Base-by-base conservation (phyloP, 257 asterid genomes). In the Paraleonurus japonicus region DNA sequence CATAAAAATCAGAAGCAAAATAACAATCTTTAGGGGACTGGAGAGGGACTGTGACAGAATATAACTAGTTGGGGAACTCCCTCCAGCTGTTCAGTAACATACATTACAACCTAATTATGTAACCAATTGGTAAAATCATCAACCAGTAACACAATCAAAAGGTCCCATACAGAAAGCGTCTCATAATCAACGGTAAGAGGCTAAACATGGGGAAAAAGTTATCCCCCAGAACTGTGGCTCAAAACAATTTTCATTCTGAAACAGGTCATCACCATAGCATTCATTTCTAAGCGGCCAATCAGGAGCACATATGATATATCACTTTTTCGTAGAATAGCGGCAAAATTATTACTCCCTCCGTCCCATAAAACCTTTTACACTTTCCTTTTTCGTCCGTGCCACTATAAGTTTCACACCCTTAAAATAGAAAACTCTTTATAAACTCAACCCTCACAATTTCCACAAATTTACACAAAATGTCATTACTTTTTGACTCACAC, bases 1-100 rank as follows among this genome's bases (percentile, higher is more conserved):
- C 75, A 81, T 27, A 48, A 59, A 67, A 24, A 64, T 43, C 15
- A 67, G 75, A 61, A 41, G 47, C 48, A 48, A 65, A 73, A 75
- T 16, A 72, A 30, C 23, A 71, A 32, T 35, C 26, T 37, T 16
- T 50, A 57, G 45, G 39, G n/a, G n/a, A n/a, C n/a, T n/a, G 20
- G 6, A 7, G 43, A 66, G 7, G 22, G 16, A 32, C 12, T 39
- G 64, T 22, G 63, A 43, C 30, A 69, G 50, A 64, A 50, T 26
- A 50, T 3, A 60, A 48, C 65, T 26, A 63, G 47, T 45, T 22
- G 37, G n/a, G 26, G 51, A 22, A 19, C 69, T 37, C 28, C 22
- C 16, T 3, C 65, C 62, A 39, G 47, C 24, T 12, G 20, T 58
- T 68, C 41, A 45, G 16, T 33, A 37, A 17, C 61, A 57, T 65